Evolutionary conservation across 2,329 filamentous ascomycete species (phyloP).

Genomic region (Metarhizium sp.): DNA sequence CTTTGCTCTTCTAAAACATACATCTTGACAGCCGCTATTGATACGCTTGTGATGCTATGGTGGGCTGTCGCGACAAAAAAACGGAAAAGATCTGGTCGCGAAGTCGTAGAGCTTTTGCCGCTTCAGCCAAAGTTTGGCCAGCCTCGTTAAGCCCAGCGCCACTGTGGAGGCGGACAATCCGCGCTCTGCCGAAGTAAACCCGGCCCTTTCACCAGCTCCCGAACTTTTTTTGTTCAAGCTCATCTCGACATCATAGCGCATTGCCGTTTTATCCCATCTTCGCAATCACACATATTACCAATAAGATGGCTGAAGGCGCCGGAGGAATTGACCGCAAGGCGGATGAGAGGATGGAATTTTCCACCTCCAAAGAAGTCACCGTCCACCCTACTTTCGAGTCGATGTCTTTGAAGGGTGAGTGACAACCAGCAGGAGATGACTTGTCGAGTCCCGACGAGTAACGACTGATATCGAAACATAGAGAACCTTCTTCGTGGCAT

Average conservation of each 20-base stretch:
- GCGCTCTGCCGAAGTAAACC: constrained; percentile 20
- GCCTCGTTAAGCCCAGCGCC: constrained; percentile 2
- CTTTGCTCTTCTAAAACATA: constrained; percentile 89
- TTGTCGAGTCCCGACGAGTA: background rate
- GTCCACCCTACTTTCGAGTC: constrained; percentile 90
- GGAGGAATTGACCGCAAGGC: constrained; percentile 76
- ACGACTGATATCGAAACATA: constrained; percentile 14
- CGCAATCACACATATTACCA: background rate
- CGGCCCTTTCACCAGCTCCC: constrained; percentile 15
- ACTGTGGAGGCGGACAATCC: background rate
- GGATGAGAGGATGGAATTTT: constrained; percentile 96
- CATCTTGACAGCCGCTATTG: constrained; percentile 39
- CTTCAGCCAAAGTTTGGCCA: constrained; percentile 3
- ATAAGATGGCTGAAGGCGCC: constrained; percentile 75
- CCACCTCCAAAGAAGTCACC: constrained; percentile 94
- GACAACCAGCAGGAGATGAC: constrained; percentile 11
- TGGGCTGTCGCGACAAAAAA: background rate
- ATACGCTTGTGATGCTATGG: background rate
- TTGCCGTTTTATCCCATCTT: background rate
- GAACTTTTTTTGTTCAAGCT: constrained; percentile 17
- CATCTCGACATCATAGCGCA: background rate
- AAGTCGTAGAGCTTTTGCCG: background rate
- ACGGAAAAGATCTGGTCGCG: background rate
- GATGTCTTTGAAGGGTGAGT: constrained; percentile 79
- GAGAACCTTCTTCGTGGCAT: constrained; percentile 94